Evolutionary conservation across 768 basidiomycete species (phyloP).

Genomic region (Boletus tomentosulus): DNA sequence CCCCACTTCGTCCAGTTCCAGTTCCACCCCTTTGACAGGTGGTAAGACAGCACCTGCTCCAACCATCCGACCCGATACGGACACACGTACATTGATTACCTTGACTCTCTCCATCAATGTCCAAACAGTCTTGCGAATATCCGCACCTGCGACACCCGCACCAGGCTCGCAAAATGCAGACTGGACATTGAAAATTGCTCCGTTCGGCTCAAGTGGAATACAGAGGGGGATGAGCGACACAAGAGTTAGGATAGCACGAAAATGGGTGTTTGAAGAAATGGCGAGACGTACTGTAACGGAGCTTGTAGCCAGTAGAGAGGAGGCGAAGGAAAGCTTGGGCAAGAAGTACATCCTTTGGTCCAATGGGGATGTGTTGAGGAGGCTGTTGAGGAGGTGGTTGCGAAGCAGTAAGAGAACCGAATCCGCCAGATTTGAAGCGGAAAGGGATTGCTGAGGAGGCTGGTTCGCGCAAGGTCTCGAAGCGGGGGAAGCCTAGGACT

Average conservation of each 20-base stretch:
- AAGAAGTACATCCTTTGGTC: slow-evolving; percentile 70
- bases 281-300: slow-evolving; percentile 78
- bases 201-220: slow-evolving; percentile 89
- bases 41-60: slow-evolving; percentile 37
- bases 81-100: slow-evolving; percentile 68
- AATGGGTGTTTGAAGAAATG: slow-evolving; percentile 70
- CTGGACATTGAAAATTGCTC: slow-evolving; percentile 74
- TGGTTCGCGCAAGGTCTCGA: slow-evolving; percentile 42
- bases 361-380: slow-evolving; percentile 42
- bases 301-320: slow-evolving; percentile 65
- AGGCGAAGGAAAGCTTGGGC: slow-evolving; percentile 80
- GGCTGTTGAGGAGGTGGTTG: slow-evolving; percentile 36
- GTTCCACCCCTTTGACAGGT: slow-evolving; percentile 73
- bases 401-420: slow-evolving; percentile 26
- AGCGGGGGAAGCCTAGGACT: slow-evolving; percentile 65
- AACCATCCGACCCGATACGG: slow-evolving; percentile 28
- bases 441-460: slow-evolving; percentile 40
- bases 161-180: slow-evolving; percentile 82
- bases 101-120: slow-evolving; percentile 78
- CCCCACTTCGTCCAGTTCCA: slow-evolving; percentile 87
- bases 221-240: slow-evolving; percentile 73
- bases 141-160: slow-evolving; percentile 65
- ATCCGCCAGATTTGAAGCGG: slow-evolving; percentile 29
- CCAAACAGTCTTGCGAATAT: slow-evolving; percentile 83
- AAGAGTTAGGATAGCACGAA: slow-evolving; percentile 78